Base-by-base conservation (phyloP, 768 basidiomycete species). In the Mycena kentingensis region DNA sequence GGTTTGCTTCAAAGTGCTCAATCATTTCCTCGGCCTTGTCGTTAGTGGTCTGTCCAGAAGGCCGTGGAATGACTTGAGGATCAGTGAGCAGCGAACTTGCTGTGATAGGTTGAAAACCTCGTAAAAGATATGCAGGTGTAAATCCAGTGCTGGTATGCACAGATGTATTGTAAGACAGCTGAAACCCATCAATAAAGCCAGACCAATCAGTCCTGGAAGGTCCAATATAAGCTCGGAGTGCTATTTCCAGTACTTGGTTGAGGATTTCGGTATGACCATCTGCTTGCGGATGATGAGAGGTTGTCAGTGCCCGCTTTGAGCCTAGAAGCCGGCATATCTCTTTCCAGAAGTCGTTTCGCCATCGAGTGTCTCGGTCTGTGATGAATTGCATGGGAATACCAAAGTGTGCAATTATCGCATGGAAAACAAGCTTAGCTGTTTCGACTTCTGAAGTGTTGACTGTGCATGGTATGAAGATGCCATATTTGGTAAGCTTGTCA, bases 401-500 rank as follows among this genome's bases (percentile, higher is more conserved):
- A 27, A 25, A 52, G 15, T 52, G 3, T 5, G 28, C 18, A 13
- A 52, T 37, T 5, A 48, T 38, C n/a, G 49, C 38, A 32, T 54
- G 18, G 38, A 54, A 54, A 29, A 54, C 48, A 3, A 54, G 22
- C 27, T 49, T 12, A 3, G 52, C 52, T 15, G 48, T 43, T 31
- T 49, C 67, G 2, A 32, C 25, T 5, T 72, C 56, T 4, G 57
- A 62, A 22, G 70, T 60, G 0, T 24, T 60, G 5, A 65, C 60
- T 13, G 49, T 48, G 31, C 60, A 52, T 3, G 76, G 73, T 18
- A 77, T 67, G 58, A 79, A 76, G 15, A 71, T 65, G 0, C 58
- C 70, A 57, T 66, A 67, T 51, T 80, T 80, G 8, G 72, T 71
- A 2, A 69, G 51, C 49, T 65, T 62, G 44, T 70, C 67, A 12